Evolutionary conservation across 2,329 filamentous ascomycete species (phyloP), one percentile per base, ranked within the genome.

Genomic region (Colletotrichum incanum): DNA sequence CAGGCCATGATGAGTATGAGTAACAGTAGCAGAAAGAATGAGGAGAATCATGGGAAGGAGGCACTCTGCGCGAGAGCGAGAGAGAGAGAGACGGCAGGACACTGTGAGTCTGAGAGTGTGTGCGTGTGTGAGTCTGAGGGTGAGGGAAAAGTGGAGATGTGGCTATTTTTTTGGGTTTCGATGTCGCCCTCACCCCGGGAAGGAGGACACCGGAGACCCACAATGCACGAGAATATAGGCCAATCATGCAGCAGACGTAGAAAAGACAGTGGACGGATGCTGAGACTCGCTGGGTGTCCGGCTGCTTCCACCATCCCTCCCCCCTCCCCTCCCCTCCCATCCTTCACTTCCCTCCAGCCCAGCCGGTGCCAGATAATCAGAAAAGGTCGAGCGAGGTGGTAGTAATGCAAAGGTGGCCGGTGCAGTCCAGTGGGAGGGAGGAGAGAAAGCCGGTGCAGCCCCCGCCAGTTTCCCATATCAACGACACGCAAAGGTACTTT

Each of bases 221-320:
- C 52, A 49, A 14, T 41, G n/a, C 34, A 26, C 20, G 9, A 20
- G 16, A 7, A 5, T n/a, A 4, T 18, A 34, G 3, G 14, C 69
- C 69, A 72, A 72, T 72, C 58, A 68, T 8, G 20, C 16, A n/a
- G 28, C 45, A 34, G 18, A 3, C n/a, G 55, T 47, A 60, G 54
- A 66, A 70, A 70, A 66, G 62, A 47, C 67, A 70, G 54, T 67
- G 64, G 49, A 45, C 55, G 68, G 55, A 58, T 71, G 65, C 68
- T 63, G 69, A 72, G 65, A 72, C 73, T 74, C 65, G 62, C 73
- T 71, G 70, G 70, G 60, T 70, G 47, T 60, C 59, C 66, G 65
- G 59, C 65, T 70, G 69, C 65, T 31, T 45, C 49, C 28, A 49
- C 31, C 34, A 39, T 39, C 31, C 66, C 31, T 58, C 49, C 47